Evolutionary conservation across 139 green algal species (phyloP).

Genomic region (Closterium sp.): DNA sequence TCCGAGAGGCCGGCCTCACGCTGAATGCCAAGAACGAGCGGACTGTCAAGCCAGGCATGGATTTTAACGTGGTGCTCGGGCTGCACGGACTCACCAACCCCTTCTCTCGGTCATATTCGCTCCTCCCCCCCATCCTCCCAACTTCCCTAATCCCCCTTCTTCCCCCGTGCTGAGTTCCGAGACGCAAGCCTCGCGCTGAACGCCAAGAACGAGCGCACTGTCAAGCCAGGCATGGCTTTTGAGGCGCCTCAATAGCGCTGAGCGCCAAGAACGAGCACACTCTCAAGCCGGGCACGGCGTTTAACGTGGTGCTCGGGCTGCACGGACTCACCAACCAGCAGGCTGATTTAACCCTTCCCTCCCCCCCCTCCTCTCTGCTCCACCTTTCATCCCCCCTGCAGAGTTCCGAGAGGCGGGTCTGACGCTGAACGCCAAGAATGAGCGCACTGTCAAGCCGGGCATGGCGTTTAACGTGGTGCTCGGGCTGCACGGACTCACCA

Average conservation of each 20-base stretch:
- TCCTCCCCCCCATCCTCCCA: neutral
- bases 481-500: constrained; percentile 25
- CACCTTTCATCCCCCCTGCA: neutral
- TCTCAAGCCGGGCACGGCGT: constrained; percentile 62
- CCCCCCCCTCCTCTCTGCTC: constrained; percentile 12
- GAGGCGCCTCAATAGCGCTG: no score
- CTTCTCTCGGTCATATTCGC: neutral
- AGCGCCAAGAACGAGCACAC: constrained; percentile 57
- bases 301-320: constrained; percentile 64
- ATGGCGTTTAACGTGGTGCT: constrained; percentile 74
- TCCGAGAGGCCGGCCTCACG: constrained; percentile 44
- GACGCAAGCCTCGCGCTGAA: no score
- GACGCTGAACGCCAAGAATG: constrained; percentile 62
- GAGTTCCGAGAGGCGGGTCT: constrained; percentile 54
- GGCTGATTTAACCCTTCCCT: no score
- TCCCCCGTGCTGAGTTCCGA: constrained; percentile 45
- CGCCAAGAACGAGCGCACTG: no score
- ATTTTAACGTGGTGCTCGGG: constrained; percentile 68
- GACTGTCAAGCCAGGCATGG: constrained; percentile 56
- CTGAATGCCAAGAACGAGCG: constrained; percentile 62
- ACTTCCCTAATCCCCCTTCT: neutral
- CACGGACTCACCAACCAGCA: constrained; percentile 25
- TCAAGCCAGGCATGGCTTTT: no score
- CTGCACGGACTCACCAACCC: constrained; percentile 33
- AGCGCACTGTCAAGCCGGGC: constrained; percentile 48